phyloP scores from a whole-genome alignment of 1,284 basidiomycete species.

The Ceratobasidium sp. region DNA sequence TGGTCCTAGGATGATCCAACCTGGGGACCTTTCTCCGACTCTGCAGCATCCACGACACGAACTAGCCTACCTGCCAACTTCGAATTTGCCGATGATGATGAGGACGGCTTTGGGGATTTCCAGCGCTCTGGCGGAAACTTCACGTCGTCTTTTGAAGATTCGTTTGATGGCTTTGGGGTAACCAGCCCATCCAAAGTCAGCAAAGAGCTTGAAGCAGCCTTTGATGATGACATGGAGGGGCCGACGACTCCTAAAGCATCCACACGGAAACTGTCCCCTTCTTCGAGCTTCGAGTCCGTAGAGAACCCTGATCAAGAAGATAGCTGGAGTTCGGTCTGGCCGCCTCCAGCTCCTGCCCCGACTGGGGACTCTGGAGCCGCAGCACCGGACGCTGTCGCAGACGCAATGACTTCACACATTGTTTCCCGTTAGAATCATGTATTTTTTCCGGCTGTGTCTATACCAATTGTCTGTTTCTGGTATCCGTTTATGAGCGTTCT shows the following conservation, averaged over 20 bases:
- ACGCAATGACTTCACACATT: constrained; percentile 39
- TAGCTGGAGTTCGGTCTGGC: constrained; percentile 37
- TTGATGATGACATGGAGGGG: constrained; percentile 36
- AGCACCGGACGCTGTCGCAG: constrained; percentile 24
- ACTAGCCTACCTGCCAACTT: constrained; percentile 61
- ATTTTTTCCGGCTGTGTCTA: constrained; percentile 13
- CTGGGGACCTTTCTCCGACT: constrained; percentile 80
- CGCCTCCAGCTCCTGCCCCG: constrained; percentile 12
- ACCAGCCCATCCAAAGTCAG: background rate
- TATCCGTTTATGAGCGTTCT: background rate
- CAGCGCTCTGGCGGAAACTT: constrained; percentile 60
- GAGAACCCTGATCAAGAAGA: constrained; percentile 37
- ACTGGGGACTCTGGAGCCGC: constrained; percentile 13
- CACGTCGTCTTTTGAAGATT: constrained; percentile 25
- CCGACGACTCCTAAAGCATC: constrained; percentile 38
- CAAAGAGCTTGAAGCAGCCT: background rate
- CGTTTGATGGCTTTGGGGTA: constrained; percentile 16
- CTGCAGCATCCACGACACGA: constrained; percentile 66
- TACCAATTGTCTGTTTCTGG: constrained; percentile 32
- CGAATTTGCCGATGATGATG: constrained; percentile 71
- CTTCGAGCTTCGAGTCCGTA: constrained; percentile 36
- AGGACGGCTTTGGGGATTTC: constrained; percentile 83
- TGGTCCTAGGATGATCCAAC: constrained; percentile 55
- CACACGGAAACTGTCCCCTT: constrained; percentile 4
- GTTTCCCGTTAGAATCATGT: constrained; percentile 39